Evolutionary conservation across 1,284 basidiomycete genomes (phyloP).

Genomic region (Leccinum pachyderme): DNA sequence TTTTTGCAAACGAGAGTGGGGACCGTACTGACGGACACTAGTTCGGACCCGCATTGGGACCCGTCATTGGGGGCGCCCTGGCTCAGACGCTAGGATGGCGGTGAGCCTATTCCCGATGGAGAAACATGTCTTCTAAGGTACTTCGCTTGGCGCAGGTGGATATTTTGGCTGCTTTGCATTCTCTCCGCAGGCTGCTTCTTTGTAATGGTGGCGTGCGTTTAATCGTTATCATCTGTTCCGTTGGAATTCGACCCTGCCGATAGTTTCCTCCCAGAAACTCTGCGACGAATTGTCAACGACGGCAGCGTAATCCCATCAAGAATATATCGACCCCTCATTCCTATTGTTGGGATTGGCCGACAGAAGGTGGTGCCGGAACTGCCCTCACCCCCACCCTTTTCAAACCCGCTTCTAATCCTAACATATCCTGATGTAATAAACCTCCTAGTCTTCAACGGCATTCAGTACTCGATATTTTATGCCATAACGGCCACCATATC

Average conservation of each 20-base stretch:
- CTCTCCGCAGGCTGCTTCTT: slow-evolving; percentile 52
- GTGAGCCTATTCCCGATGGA: slow-evolving; percentile 33
- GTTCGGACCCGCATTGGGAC: slow-evolving; percentile 52
- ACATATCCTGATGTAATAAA: slow-evolving; percentile 58
- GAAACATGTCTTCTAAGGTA: slow-evolving; percentile 2
- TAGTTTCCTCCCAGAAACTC: slow-evolving; percentile 63
- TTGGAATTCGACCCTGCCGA: background rate
- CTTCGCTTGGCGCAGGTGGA: slow-evolving; percentile 44
- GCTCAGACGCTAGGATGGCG: slow-evolving; percentile 65
- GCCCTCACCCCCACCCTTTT: slow-evolving; percentile 38
- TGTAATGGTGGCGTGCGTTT: slow-evolving; percentile 52
- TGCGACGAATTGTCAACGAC: slow-evolving; percentile 55
- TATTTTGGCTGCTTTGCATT: slow-evolving; percentile 81
- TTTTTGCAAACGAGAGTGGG: background rate
- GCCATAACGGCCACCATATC: slow-evolving; percentile 66
- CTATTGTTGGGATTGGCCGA: slow-evolving; percentile 47
- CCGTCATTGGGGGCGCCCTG: slow-evolving; percentile 59
- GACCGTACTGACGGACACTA: slow-evolving; percentile 17
- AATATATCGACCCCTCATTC: slow-evolving; percentile 53
- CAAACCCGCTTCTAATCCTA: slow-evolving; percentile 62
- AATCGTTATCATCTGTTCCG: background rate
- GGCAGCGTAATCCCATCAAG: slow-evolving; percentile 50
- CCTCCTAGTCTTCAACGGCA: slow-evolving; percentile 59
- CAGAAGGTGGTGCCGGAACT: slow-evolving; percentile 21
- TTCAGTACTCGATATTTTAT: slow-evolving; percentile 62